Base-by-base conservation (phyloP, 441 rosid genomes). In the Adansonia grandidieri region DNA sequence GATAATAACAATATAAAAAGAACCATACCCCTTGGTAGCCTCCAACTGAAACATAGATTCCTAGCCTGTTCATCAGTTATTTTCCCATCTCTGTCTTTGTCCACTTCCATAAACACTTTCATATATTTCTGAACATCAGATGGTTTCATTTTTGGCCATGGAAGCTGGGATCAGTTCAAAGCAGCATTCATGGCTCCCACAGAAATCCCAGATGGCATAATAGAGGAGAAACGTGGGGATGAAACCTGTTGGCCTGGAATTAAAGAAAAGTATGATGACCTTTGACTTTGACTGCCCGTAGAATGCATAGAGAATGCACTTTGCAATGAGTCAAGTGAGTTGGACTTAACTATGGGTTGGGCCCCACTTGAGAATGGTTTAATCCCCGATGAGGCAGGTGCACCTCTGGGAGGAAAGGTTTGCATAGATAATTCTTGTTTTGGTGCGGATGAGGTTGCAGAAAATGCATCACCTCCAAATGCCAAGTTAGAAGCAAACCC, bases 1-100 rank as follows among this genome's bases (percentile, higher is more conserved):
- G 17, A 28, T 45, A 73, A 66, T 74, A n/a, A 28, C 5, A 32
- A 69, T 77, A 84, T 47, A 40, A 71, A 63, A 63, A 37, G 5
- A 28, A 63, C n/a, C 79, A 80, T 86, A 95, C 98, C 98, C 88
- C 98, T 90, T 57, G 98, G 98, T 76, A 95, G 86, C 86, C 92
- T 91, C 98, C 98, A 93, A 86, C 98, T 95, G 82, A 93, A 86
- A 81, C 93, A 93, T 57, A 95, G 85, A 88, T 93, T 90, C 79
- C 91, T 88, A 42, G 98, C 98, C 89, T 95, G 91, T 85, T 92
- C 96, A 51, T 98, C 98, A 65, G 91, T 92, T 80, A 95, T 91
- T 88, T 87, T 93, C 70, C 98, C 98, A 91, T 95, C 98, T 84
- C 94, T 87, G 79, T 95, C 98, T 7, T 84, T 87, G 84, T 95